Evolutionary conservation across 805 yeast genomes (phyloP).

Genomic region (Teunomyces tritomae): DNA sequence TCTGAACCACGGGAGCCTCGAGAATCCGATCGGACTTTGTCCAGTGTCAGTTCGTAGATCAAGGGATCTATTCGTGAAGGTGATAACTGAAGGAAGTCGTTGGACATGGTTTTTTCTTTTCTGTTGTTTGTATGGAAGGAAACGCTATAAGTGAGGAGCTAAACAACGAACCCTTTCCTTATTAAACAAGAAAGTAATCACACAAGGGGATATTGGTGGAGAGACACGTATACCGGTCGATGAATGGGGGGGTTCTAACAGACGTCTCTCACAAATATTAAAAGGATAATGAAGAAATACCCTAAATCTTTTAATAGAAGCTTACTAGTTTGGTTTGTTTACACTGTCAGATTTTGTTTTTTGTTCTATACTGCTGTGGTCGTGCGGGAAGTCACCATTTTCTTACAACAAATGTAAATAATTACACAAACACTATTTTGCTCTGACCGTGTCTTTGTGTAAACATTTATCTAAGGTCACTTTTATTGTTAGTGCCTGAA

Average conservation of each 20-base stretch:
- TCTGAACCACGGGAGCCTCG: conserved; percentile 1
- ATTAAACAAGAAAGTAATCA: not conserved
- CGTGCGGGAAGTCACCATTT: not conserved
- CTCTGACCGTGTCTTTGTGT: conserved; percentile 1
- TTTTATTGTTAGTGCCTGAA: not conserved
- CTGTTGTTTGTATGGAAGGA: not conserved
- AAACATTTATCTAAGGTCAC: not conserved
- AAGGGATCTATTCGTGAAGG: conserved; percentile 38
- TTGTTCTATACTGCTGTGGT: not conserved
- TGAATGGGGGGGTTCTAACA: not conserved
- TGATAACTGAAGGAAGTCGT: conserved; percentile 32
- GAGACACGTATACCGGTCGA: not conserved
- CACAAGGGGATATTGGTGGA: not conserved
- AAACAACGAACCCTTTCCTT: not conserved
- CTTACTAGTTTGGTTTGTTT: not conserved
- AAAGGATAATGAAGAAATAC: not conserved
- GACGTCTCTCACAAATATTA: not conserved
- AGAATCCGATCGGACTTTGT: not conserved
- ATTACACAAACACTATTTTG: not conserved
- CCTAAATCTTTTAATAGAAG: not conserved
- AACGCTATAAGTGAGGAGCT: not conserved
- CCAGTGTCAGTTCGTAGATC: conserved; percentile 19
- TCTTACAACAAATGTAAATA: not conserved
- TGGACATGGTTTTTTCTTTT: conserved; percentile 17
- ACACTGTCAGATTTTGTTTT: not conserved